Base-by-base conservation (phyloP, 2,329 filamentous ascomycete species). In the Trichoderma sp. region DNA sequence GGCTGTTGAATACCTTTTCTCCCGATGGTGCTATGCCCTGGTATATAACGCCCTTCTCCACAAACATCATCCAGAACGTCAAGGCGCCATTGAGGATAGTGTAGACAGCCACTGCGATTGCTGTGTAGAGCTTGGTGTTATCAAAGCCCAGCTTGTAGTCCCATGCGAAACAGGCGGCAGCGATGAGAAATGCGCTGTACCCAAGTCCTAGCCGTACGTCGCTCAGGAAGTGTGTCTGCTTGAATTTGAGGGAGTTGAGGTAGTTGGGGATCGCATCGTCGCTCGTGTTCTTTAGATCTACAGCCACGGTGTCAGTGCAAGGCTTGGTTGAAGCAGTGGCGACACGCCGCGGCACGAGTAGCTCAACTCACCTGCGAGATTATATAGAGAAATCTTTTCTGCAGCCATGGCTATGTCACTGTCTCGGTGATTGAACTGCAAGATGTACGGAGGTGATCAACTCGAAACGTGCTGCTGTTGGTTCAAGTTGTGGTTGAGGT, bases 241-340 rank as follows among this genome's bases (percentile, higher is more conserved):
- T 86, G 84, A 97, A 97, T 72, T 85, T 89, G 78, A 98, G 89
- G 35, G 89, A 92, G 80, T 92, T 94, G 71, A 99, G 89, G 83
- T 98, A 98, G 81, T 95, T 93, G 68, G 92, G 89, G 69, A 99
- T 90, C 67, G 94, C 93, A 81, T 99, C 95, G 82, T 99, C 95
- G 72, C 92, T 93, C 45, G 94, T 96, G 82, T 95, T 97, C 81
- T 98, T 98, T 71, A 99, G 90, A 78, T 98, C 95, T 97, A 77
- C 32, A 64, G 68, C 50, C 68, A 69, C 64, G 50, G 56, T 42
- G 54, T 69, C 42, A 70, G 61, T 19, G 32, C 15, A 42, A 2
- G 50, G 8, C 45, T 34, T 10, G 29, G 6, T 25, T 2, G 42
- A 25, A 35, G 27, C 4, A 25, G 25, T 35, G n/a, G 19, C 17